Percentiles rank a stretch among this genome's conserved stretches.
These are phyloP conservation scores for Solanum medicagineum DNA, from an alignment of 257 asterid species.

Conservation along the genomic window DNA sequence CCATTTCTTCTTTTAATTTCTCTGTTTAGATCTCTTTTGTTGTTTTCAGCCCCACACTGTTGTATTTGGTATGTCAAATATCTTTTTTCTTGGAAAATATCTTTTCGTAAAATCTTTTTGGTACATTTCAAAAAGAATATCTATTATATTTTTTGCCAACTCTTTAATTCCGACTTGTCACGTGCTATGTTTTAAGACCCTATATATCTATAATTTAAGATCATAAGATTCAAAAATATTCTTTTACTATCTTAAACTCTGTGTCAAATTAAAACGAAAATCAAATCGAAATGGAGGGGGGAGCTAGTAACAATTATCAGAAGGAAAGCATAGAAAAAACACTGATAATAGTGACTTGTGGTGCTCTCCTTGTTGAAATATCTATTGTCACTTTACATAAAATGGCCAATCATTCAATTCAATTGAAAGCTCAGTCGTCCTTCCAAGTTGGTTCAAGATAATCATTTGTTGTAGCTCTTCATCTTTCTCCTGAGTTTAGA, in stretches of 20 bases:
- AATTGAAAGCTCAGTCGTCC: background rate
- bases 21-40: background rate
- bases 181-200: too few relatives aligned
- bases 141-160: too few relatives aligned
- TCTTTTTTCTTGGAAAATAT: too few relatives aligned
- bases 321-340: background rate
- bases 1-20: too few relatives aligned
- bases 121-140: too few relatives aligned
- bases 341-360: background rate
- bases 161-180: too few relatives aligned
- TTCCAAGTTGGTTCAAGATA: background rate
- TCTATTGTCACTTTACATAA: background rate
- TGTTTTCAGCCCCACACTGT: background rate
- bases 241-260: accelerated
- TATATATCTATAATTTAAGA: too few relatives aligned
- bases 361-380: background rate
- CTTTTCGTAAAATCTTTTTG: too few relatives aligned
- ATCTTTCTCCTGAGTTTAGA: background rate
- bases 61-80: too few relatives aligned
- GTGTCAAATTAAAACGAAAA: accelerated
- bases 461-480: background rate
- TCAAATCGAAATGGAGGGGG: background rate
- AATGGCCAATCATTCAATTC: background rate
- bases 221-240: accelerated
- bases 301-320: accelerated